phyloP scores from a whole-genome alignment of 73 alveolate species.

The Loxodes magnus region DNA sequence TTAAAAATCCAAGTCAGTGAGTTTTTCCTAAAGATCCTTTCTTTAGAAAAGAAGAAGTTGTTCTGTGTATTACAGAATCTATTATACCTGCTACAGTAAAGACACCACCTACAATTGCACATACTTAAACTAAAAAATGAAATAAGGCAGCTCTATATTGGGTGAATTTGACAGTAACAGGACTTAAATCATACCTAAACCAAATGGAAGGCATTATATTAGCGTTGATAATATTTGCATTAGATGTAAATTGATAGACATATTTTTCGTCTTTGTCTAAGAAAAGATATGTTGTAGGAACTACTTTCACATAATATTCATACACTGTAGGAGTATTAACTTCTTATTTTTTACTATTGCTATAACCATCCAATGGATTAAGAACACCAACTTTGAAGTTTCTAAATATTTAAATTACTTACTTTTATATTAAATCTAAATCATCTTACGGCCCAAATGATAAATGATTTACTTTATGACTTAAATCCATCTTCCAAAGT shows the following conservation, averaged over 20 bases:
- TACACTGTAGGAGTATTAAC: slow-evolving; percentile 20
- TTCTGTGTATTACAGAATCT: slow-evolving; percentile 56
- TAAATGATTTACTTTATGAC: slow-evolving; percentile 74
- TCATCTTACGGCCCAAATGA: slow-evolving; percentile 72
- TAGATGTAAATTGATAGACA: slow-evolving; percentile 77
- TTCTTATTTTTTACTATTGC: slow-evolving; percentile 11
- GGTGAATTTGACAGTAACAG: slow-evolving; percentile 74
- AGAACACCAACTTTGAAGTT: slow-evolving; percentile 48
- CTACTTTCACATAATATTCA: slow-evolving; percentile 80
- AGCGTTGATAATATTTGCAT: slow-evolving; percentile 39
- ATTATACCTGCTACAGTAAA: slow-evolving; percentile 89
- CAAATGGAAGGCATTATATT: slow-evolving; percentile 58
- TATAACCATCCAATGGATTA: slow-evolving; percentile 58
- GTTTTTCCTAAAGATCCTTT: slow-evolving; percentile 51
- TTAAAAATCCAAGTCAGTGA: too few relatives aligned
- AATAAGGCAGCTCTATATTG: slow-evolving; percentile 66
- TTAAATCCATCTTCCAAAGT: slow-evolving; percentile 32
- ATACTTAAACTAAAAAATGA: slow-evolving; percentile 74
- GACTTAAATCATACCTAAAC: slow-evolving; percentile 82
- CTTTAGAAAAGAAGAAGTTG: slow-evolving; percentile 43
- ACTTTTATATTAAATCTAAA: slow-evolving; percentile 36
- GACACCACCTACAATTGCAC: slow-evolving; percentile 97
- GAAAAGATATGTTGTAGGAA: slow-evolving; percentile 79
- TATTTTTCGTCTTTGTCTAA: slow-evolving; percentile 30
- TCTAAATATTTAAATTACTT: too few relatives aligned